A percentile compares a stretch with the other conserved stretches of the same genome.
Conservation (phyloP, 1,139 yeast genomes). For the Arxiozyma bovina region DNA sequence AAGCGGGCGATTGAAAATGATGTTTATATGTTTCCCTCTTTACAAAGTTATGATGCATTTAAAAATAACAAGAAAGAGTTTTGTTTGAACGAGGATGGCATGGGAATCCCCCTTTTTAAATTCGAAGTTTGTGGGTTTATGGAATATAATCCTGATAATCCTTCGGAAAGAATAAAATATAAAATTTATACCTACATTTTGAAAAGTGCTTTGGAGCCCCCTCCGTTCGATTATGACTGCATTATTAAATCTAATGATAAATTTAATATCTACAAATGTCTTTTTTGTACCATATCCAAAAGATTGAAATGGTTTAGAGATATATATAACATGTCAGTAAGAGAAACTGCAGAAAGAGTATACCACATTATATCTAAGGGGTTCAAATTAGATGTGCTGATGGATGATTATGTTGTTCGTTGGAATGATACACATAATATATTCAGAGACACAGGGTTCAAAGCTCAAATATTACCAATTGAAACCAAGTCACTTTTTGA, state of each 20-base stretch:
- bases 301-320: not conserved
- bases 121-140: not conserved
- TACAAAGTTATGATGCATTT: slow-evolving; percentile 1
- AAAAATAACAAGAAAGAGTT: not conserved
- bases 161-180: not conserved
- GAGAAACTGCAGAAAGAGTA: not conserved
- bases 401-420: not conserved
- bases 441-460: not conserved
- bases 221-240: slow-evolving; percentile 1
- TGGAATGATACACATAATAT: not conserved
- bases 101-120: not conserved
- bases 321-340: not conserved
- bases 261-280: not conserved
- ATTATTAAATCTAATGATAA: not conserved
- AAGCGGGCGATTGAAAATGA: not conserved
- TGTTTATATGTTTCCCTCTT: slow-evolving; percentile 1
- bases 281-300: not conserved
- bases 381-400: not conserved
- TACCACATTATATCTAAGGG: not conserved
- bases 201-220: not conserved
- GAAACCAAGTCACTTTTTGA: not conserved
- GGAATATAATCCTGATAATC: not conserved
- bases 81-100: not conserved
- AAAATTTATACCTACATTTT: not conserved
- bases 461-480: not conserved